Base-by-base conservation (phyloP, 176 grass and related monocot genomes). In the Puccinellia tenuiflora region DNA sequence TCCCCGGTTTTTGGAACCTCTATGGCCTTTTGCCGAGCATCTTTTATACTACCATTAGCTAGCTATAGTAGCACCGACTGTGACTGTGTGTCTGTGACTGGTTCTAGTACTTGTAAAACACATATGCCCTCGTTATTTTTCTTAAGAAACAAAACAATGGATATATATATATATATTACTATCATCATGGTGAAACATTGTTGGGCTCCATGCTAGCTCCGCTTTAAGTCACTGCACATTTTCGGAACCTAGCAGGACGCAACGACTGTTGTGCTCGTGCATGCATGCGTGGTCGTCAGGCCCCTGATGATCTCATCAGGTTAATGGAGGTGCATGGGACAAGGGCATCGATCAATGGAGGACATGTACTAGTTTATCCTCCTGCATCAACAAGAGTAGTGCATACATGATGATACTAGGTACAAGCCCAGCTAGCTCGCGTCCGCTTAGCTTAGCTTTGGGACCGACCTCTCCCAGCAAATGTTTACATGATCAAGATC, bases 361-460 rank as follows among this genome's bases (percentile, higher is more conserved):
- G 39, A 79, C 37, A 45, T 21, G 15, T 52, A 55, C 43, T n/a
- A n/a, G n/a, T n/a, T 43, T 75, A 34, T n/a, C 65, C 26, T 31
- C 61, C 65, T 43, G 65, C 81, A 28, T 66, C 24, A 43, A 60
- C 9, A 71, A 13, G 45, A 63, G n/a, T 40, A 48, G 34, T 40
- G 31, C 14, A 69, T 45, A n/a, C 40, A 70, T 22, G n/a, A 70
- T n/a, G n/a, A n/a, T n/a, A n/a, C n/a, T n/a, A n/a, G n/a, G n/a
- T 14, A 43, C 68, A 64, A 64, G 59, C n/a, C 25, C 26, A 50
- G 38, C 50, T 24, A 34, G 68, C 56, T 47, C 12, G 11, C 37
- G n/a, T 29, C 26, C 40, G 7, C 38, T 25, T 63, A 51, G 81
- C 30, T 80, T 69, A 76, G 82, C 87, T 46, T 85, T 17, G 37